phyloP scores from a whole-genome alignment of 768 basidiomycete species.

The Gloeostereum incarnatum region DNA sequence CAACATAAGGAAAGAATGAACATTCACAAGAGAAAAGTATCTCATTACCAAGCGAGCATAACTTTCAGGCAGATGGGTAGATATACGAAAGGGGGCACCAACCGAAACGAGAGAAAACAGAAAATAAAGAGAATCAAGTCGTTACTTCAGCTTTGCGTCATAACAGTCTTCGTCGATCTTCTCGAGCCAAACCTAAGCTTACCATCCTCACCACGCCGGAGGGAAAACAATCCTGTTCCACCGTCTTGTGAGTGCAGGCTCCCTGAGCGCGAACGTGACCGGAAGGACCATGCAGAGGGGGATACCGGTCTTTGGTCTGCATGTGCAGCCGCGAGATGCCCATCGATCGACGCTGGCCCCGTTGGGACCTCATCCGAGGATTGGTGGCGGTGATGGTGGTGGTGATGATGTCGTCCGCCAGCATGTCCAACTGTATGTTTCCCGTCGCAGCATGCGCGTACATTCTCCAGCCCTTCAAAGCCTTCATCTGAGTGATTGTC shows the following conservation, averaged over 20 bases:
- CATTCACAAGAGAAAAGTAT: too few species aligned
- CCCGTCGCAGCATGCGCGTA: conserved; percentile 86
- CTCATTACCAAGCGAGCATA: too few species aligned
- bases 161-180: conserved; percentile 37
- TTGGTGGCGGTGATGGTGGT: conserved; percentile 48
- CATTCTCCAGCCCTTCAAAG: conserved; percentile 88
- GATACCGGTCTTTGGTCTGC: conserved; percentile 75
- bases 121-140: too few species aligned
- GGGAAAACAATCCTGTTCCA: conserved; percentile 54
- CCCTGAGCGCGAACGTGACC: conserved; percentile 72
- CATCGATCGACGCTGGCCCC: conserved; percentile 24
- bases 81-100: too few species aligned
- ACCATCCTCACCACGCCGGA: conserved; percentile 52
- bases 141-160: too few species aligned
- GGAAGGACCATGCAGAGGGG: conserved; percentile 75
- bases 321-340: conserved; percentile 17
- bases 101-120: too few species aligned
- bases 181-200: conserved; percentile 71
- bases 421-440: conserved; percentile 74
- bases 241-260: conserved; percentile 65
- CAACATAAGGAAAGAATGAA: too few species aligned
- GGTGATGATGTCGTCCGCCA: conserved; percentile 47
- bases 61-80: too few species aligned
- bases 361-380: conserved; percentile 43
- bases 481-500: conserved; percentile 65